These are phyloP conservation scores for Blastocystis sp. DNA, from an alignment of 352 stramenopile genomes.

Conservation along the genomic window DNA sequence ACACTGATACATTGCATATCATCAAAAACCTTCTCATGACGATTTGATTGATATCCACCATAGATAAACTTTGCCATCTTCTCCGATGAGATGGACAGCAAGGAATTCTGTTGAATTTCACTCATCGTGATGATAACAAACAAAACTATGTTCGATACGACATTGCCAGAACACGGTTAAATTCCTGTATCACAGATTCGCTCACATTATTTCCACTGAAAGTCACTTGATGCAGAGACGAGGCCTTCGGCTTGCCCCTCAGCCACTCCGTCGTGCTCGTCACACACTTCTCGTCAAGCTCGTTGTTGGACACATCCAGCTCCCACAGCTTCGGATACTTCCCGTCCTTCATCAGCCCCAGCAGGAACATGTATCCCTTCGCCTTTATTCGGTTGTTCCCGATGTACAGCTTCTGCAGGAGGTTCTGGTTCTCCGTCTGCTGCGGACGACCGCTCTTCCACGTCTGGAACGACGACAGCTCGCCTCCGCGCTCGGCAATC, in stretches of 20 bases:
- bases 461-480: background rate
- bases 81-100: conserved; percentile 25
- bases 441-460: background rate
- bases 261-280: background rate
- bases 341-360: conserved; percentile 12
- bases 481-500: background rate
- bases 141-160: background rate
- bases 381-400: conserved; percentile 53
- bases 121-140: conserved; percentile 26
- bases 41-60: conserved; percentile 19
- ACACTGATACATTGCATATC: background rate
- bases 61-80: conserved; percentile 60
- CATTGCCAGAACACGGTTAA: background rate
- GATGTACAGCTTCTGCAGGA: background rate
- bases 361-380: conserved; percentile 39
- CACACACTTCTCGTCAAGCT: conserved; percentile 15
- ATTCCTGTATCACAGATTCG: background rate
- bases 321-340: conserved; percentile 28
- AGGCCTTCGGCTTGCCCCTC: background rate
- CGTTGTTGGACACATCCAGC: conserved; percentile 29
- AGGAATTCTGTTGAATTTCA: conserved; percentile 46
- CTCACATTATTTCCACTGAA: conserved; percentile 43
- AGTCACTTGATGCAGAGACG: background rate
- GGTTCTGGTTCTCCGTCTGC: background rate
- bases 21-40: background rate